Percentiles rank a stretch among this genome's conserved stretches.
Evolutionary conservation across 2,329 filamentous ascomycete genomes (phyloP).

Genomic region (Trichoderma afroharzianum): DNA sequence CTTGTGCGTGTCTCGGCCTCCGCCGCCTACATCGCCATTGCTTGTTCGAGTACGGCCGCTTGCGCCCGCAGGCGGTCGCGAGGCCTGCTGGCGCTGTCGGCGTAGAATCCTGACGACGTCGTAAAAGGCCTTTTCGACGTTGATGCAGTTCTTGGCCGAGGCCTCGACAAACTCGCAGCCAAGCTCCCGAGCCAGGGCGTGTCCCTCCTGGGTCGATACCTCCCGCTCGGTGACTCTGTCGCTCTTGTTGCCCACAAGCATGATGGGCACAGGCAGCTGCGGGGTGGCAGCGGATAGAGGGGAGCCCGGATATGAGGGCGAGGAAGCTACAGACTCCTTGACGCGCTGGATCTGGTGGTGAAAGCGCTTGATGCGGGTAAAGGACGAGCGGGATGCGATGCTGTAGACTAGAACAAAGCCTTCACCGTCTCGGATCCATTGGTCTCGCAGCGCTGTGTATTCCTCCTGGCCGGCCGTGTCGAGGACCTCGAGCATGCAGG

Average conservation of each 20-base stretch:
- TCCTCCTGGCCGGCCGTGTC: slow-evolving; percentile 98
- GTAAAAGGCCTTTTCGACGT: slow-evolving; percentile 97
- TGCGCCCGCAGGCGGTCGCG: slow-evolving; percentile 36
- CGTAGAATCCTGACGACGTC: slow-evolving; percentile 91
- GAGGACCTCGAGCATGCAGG: slow-evolving; percentile 95
- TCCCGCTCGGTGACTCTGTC: slow-evolving; percentile 94
- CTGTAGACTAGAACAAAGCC: slow-evolving; percentile 98
- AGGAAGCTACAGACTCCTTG: slow-evolving; percentile 81
- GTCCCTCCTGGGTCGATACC: slow-evolving; percentile 93
- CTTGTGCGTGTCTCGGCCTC: slow-evolving; percentile 31
- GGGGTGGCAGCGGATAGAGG: slow-evolving; percentile 59
- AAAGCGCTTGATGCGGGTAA: slow-evolving; percentile 90
- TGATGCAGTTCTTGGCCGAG: slow-evolving; percentile 96
- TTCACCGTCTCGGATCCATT: slow-evolving; percentile 98
- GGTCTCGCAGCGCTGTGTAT: slow-evolving; percentile 92
- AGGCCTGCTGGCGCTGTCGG: slow-evolving; percentile 66
- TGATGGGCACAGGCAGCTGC: slow-evolving; percentile 78
- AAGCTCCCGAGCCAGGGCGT: slow-evolving; percentile 83
- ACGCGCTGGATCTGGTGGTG: slow-evolving; percentile 96
- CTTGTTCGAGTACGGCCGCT: slow-evolving; percentile 38
- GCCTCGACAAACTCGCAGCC: slow-evolving; percentile 97
- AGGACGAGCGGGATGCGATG: slow-evolving; percentile 94
- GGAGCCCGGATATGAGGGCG: slow-evolving; percentile 72
- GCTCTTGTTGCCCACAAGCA: slow-evolving; percentile 98
- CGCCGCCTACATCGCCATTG: slow-evolving; percentile 34